A percentile compares a stretch with the other conserved stretches of the same genome.
Conservation (phyloP, 2,329 filamentous ascomycete genomes). For the Orbilia blumenaviensis region DNA sequence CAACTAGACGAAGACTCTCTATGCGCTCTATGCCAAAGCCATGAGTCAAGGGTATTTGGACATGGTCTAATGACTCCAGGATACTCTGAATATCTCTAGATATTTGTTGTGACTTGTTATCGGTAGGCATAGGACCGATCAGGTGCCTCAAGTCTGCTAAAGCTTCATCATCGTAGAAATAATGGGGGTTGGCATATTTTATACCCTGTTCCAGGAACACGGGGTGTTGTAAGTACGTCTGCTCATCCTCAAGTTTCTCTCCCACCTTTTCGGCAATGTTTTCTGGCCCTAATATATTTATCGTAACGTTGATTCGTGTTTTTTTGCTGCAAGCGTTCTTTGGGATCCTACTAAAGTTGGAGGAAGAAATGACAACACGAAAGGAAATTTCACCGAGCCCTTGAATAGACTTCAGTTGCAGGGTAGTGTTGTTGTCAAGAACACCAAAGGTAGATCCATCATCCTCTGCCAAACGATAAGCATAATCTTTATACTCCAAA, state of each 20-base stretch:
- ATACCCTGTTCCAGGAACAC: slow-evolving; percentile 7
- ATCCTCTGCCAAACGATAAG: background rate
- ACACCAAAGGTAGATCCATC: background rate
- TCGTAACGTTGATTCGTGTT: background rate
- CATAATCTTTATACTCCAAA: background rate
- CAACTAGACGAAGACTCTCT: background rate
- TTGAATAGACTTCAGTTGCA: background rate
- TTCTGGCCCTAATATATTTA: slow-evolving; percentile 2
- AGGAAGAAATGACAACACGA: background rate
- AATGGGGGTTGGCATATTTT: slow-evolving; percentile 50
- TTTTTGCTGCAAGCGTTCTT: background rate
- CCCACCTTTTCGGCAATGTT: background rate
- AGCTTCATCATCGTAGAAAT: slow-evolving; percentile 12
- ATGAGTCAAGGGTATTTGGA: background rate
- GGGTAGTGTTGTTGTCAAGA: background rate
- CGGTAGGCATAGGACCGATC: slow-evolving; percentile 13
- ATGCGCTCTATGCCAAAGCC: background rate
- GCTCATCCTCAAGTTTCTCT: background rate
- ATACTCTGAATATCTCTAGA: background rate
- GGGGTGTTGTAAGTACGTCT: slow-evolving; percentile 41
- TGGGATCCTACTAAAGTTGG: background rate
- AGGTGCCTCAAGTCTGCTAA: slow-evolving; percentile 40
- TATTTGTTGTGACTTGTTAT: background rate
- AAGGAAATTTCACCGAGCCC: background rate
- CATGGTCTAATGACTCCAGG: background rate